A percentile compares a stretch with the other conserved stretches of the same genome.
Evolutionary conservation across 2,329 filamentous ascomycete genomes (phyloP).

Genomic region (Colletotrichum sp.): DNA sequence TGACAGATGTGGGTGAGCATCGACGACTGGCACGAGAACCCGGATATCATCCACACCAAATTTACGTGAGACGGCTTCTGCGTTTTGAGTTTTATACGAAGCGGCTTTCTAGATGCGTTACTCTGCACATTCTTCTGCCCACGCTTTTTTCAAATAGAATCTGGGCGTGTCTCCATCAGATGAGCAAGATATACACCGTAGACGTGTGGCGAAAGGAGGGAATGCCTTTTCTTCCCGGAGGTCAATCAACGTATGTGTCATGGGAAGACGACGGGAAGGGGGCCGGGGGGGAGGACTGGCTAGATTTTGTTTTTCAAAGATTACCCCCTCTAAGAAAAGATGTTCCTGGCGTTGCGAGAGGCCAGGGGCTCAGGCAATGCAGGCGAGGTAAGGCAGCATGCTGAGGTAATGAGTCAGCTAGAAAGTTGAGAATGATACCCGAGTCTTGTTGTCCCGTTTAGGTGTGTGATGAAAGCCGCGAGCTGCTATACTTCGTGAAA

Average conservation of each 20-base stretch:
- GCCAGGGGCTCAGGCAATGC: not conserved
- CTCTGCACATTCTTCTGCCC: not conserved
- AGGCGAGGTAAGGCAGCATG: not conserved
- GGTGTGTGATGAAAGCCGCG: not conserved
- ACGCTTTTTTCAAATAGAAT: not conserved
- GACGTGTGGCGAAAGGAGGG: not conserved
- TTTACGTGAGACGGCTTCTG: constrained; percentile 68
- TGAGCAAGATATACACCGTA: not conserved
- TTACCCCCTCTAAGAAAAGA: not conserved
- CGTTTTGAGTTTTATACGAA: not conserved
- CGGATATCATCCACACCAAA: constrained; percentile 97
- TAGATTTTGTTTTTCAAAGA: not conserved
- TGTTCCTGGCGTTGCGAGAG: not conserved
- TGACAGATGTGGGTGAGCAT: constrained; percentile 98
- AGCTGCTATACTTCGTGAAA: not conserved
- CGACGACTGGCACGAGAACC: constrained; percentile 99
- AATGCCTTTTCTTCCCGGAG: not conserved
- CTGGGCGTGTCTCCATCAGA: not conserved
- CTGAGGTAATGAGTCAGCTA: constrained; percentile 22
- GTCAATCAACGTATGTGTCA: not conserved
- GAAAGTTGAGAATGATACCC: constrained; percentile 41
- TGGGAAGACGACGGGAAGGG: not conserved
- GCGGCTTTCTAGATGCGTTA: not conserved
- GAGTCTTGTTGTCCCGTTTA: constrained; percentile 28
- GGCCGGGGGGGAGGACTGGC: not conserved